These are phyloP conservation scores for Boletales sp. DNA, from an alignment of 768 basidiomycete genomes.

Conservation along the genomic window DNA sequence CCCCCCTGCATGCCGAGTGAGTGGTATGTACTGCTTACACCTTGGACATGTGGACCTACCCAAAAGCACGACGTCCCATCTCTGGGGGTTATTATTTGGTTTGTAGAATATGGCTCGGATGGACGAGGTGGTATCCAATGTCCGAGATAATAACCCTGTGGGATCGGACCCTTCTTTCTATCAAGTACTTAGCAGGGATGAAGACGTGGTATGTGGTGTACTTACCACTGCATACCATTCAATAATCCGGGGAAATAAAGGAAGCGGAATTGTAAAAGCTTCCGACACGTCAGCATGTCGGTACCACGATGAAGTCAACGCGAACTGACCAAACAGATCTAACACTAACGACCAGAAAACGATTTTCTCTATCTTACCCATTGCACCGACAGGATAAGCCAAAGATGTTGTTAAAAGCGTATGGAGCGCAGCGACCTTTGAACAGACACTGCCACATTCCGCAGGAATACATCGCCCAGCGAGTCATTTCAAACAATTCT, in stretches of 20 bases:
- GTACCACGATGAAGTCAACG: background rate
- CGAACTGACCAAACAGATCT: constrained; percentile 68
- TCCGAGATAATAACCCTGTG: constrained; percentile 67
- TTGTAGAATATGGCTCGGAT: constrained; percentile 66
- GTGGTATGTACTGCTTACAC: background rate
- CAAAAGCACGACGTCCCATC: constrained; percentile 95
- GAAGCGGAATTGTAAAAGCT: constrained; percentile 94
- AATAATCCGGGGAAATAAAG: constrained; percentile 95
- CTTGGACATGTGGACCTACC: constrained; percentile 40
- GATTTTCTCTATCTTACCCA: constrained; percentile 70
- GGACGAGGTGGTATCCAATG: constrained; percentile 61
- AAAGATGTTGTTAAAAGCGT: background rate
- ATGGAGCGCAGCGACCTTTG: too few species aligned
- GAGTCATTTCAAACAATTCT: too few species aligned
- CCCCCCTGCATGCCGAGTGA: constrained; percentile 50
- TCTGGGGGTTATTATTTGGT: constrained; percentile 55
- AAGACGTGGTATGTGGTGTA: background rate
- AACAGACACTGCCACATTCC: background rate
- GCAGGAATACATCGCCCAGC: background rate
- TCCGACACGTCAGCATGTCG: constrained; percentile 23
- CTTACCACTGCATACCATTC: constrained; percentile 83
- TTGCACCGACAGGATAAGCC: constrained; percentile 18
- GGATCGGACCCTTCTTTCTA: constrained; percentile 73
- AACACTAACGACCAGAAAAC: constrained; percentile 90
- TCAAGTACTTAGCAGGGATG: background rate